These are phyloP conservation scores for Blastobotrys apis DNA, from an alignment of 1,139 yeast genomes.

Conservation along the genomic window DNA sequence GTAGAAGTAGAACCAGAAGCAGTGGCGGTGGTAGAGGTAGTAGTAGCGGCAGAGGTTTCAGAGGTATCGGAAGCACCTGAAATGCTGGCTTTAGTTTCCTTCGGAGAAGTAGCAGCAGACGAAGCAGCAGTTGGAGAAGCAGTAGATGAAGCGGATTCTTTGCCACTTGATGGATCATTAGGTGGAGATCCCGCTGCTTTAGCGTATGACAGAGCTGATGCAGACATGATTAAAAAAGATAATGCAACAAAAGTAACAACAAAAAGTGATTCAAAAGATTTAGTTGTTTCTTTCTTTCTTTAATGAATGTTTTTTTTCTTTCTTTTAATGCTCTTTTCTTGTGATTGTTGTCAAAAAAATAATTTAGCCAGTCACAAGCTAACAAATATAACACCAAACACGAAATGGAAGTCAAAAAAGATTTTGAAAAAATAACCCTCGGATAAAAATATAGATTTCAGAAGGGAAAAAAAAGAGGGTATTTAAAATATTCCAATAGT, in stretches of 20 bases:
- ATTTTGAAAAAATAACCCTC: too few species aligned
- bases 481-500: too few species aligned
- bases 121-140: slow-evolving; percentile 1
- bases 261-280: neutral
- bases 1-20: slow-evolving; percentile 22
- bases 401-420: neutral
- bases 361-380: slow-evolving; percentile 1
- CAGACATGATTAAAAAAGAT: slow-evolving; percentile 3
- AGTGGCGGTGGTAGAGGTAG: slow-evolving; percentile 16
- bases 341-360: neutral
- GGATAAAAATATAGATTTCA: too few species aligned
- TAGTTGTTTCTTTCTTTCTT: neutral
- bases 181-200: slow-evolving; percentile 28
- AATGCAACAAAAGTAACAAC: neutral
- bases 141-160: slow-evolving; percentile 6
- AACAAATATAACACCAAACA: neutral
- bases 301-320: too few species aligned
- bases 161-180: neutral
- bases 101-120: slow-evolving; percentile 6
- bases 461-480: too few species aligned
- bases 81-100: slow-evolving; percentile 10
- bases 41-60: slow-evolving; percentile 9
- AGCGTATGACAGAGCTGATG: slow-evolving; percentile 32
- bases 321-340: too few species aligned
- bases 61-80: neutral